These are phyloP conservation scores for Grammothele lineata DNA, from an alignment of 768 basidiomycete species.

Conservation along the genomic window DNA sequence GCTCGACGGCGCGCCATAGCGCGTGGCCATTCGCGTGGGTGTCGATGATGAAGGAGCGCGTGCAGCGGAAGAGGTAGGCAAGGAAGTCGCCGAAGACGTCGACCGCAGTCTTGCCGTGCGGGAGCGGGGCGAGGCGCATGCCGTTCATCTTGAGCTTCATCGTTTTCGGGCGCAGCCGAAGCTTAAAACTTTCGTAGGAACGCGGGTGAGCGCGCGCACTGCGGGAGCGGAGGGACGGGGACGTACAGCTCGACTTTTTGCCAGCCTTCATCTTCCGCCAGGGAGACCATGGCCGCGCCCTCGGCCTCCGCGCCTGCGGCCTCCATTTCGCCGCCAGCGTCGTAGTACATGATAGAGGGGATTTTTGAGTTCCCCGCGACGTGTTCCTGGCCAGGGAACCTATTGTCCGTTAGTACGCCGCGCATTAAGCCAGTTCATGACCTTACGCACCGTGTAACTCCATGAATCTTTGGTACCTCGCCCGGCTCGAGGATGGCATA, in stretches of 20 bases:
- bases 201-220: neutral
- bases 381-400: constrained; percentile 84
- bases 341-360: constrained; percentile 73
- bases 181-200: constrained; percentile 56
- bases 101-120: constrained; percentile 61
- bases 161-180: constrained; percentile 69
- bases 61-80: constrained; percentile 69
- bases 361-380: constrained; percentile 84
- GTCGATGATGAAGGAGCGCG: constrained; percentile 69
- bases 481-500: constrained; percentile 81
- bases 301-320: constrained; percentile 80
- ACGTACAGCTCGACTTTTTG: constrained; percentile 71
- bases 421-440: too few species aligned
- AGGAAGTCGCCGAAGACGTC: constrained; percentile 81
- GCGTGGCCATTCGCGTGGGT: constrained; percentile 75
- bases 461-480: constrained; percentile 76
- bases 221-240: neutral
- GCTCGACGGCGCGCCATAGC: constrained; percentile 68
- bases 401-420: constrained; percentile 30
- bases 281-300: constrained; percentile 46
- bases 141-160: constrained; percentile 85
- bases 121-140: constrained; percentile 68
- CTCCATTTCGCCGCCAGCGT: constrained; percentile 58
- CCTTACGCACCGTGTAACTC: constrained; percentile 72
- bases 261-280: constrained; percentile 78